Conservation (phyloP, 352 stramenopile species). For the Pythium brachiatum region DNA sequence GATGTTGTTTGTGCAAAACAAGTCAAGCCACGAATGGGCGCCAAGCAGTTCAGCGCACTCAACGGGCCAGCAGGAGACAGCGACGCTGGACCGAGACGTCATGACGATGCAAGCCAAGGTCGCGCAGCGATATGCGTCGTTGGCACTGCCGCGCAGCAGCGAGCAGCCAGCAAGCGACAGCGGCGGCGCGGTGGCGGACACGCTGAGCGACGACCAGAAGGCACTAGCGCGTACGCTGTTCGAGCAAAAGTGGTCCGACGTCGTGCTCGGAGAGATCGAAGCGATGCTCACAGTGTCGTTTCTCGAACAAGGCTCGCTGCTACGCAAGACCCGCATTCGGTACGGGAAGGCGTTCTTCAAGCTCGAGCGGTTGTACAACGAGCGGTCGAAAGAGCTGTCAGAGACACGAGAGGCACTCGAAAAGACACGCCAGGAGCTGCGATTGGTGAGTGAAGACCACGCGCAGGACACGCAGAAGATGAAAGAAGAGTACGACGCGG, state of each 20-base stretch:
- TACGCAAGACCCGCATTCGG: conserved; percentile 75
- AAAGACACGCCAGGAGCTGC: conserved; percentile 35
- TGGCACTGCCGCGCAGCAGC: not conserved
- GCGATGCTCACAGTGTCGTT: conserved; percentile 87
- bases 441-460: conserved; percentile 32
- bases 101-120: conserved; percentile 54
- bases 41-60: not conserved
- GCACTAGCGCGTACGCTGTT: conserved; percentile 71
- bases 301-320: conserved; percentile 81
- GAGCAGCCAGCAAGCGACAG: not conserved
- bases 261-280: conserved; percentile 84
- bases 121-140: conserved; percentile 19
- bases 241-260: conserved; percentile 90
- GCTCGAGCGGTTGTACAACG: conserved; percentile 54
- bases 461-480: conserved; percentile 37
- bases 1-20: conserved; percentile 57
- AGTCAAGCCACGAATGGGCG: conserved; percentile 5
- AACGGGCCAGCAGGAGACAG: conserved; percentile 38
- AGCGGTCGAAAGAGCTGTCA: conserved; percentile 33
- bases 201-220: conserved; percentile 22
- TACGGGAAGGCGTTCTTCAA: conserved; percentile 80
- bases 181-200: not conserved
- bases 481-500: conserved; percentile 45
- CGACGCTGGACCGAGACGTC: conserved; percentile 68
- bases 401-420: conserved; percentile 38